A percentile compares a stretch with the other conserved stretches of the same genome.
These are phyloP conservation scores for Mortierella sp. DNA, from an alignment of 371 early-diverging fungal species.

Conservation along the genomic window DNA sequence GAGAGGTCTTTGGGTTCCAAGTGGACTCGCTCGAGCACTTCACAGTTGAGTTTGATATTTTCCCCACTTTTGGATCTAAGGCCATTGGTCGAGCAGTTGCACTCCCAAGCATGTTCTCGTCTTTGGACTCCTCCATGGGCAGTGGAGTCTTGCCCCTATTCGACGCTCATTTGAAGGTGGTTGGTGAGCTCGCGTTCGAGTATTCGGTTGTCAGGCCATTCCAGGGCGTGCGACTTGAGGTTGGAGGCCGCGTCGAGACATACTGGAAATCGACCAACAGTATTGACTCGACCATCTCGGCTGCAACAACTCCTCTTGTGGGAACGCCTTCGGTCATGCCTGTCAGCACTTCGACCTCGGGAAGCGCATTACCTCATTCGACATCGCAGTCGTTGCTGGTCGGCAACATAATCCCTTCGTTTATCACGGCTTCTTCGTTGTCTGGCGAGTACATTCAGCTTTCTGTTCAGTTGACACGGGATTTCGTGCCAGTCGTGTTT, in stretches of 20 bases:
- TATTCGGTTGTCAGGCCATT: conserved; percentile 91
- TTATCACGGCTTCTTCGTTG: conserved; percentile 85
- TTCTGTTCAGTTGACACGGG: conserved; percentile 91
- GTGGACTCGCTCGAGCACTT: conserved; percentile 82
- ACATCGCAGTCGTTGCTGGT: conserved; percentile 46
- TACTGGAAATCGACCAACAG: conserved; percentile 96
- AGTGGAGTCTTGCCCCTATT: conserved; percentile 78
- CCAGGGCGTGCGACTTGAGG: conserved; percentile 85
- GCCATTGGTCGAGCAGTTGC: conserved; percentile 91
- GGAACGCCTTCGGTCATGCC: conserved; percentile 34
- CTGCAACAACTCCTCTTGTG: conserved; percentile 29
- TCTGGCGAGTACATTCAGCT: conserved; percentile 87
- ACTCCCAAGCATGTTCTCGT: conserved; percentile 77
- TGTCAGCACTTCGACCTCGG: conserved; percentile 33
- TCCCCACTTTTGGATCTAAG: conserved; percentile 95
- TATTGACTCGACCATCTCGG: conserved; percentile 59
- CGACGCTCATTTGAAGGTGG: conserved; percentile 88
- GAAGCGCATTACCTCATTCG: conserved; percentile 41
- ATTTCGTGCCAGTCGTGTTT: conserved; percentile 91
- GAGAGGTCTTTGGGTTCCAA: conserved; percentile 86
- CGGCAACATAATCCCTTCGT: conserved; percentile 72
- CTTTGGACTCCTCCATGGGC: conserved; percentile 49
- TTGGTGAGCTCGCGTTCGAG: conserved; percentile 91
- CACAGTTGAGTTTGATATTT: conserved; percentile 91
- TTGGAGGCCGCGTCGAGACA: conserved; percentile 96